phyloP scores from a whole-genome alignment of 768 basidiomycete genomes.

The Macrolepiota dolichaula region DNA sequence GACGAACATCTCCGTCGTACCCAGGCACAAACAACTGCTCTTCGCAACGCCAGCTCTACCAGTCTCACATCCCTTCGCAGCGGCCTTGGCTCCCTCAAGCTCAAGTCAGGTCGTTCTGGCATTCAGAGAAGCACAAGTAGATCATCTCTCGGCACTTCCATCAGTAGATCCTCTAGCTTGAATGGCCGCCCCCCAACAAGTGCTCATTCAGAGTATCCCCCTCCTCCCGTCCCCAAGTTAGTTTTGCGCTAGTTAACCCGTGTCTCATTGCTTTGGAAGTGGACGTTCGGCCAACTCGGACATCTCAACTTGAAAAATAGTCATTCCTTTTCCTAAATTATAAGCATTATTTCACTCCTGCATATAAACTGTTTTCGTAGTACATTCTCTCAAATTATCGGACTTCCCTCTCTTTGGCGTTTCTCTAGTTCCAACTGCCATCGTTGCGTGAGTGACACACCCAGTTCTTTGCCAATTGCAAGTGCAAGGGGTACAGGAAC shows the following conservation, averaged over 20 bases:
- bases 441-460: slow-evolving; percentile 39
- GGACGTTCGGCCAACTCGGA: neutral
- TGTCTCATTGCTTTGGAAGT: neutral
- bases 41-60: slow-evolving; percentile 7
- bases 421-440: slow-evolving; percentile 40
- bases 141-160: slow-evolving; percentile 1
- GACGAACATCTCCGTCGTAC: slow-evolving; percentile 77
- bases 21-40: slow-evolving; percentile 29
- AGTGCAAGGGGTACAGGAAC: slow-evolving; percentile 69
- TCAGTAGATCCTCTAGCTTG: slow-evolving; percentile 5
- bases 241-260: neutral
- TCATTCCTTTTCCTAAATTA: slow-evolving; percentile 3
- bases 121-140: neutral
- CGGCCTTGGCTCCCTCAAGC: neutral
- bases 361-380: neutral
- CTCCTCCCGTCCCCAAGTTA: slow-evolving; percentile 4
- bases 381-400: slow-evolving; percentile 26
- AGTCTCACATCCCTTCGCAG: slow-evolving; percentile 7
- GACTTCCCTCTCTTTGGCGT: slow-evolving; percentile 41
- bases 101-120: neutral
- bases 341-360: slow-evolving; percentile 4
- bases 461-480: slow-evolving; percentile 52
- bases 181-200: neutral
- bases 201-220: neutral
- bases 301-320: neutral